Percentiles rank a stretch among this genome's conserved stretches.
Conservation (phyloP, 371 early-diverging fungal genomes). For the Apophysomyces elegans region DNA sequence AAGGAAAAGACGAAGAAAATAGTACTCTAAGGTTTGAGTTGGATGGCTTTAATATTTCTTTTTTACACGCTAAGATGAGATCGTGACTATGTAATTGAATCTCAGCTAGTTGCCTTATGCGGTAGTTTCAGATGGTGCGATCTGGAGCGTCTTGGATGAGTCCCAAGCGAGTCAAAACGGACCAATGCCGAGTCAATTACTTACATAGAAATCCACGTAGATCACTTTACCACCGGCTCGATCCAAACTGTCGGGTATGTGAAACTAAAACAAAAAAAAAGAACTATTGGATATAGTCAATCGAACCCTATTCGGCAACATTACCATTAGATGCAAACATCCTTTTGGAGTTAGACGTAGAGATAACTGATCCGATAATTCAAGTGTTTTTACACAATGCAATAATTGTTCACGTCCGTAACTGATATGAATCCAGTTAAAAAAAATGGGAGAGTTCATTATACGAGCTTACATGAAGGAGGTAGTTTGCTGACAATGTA, state of each 20-base stretch:
- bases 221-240: neutral
- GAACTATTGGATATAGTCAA: neutral
- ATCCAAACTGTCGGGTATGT: neutral
- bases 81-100: constrained; percentile 6
- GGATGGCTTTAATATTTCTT: constrained; percentile 1
- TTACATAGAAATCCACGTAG: constrained; percentile 4
- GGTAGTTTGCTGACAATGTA: constrained; percentile 27
- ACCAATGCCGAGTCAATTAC: neutral
- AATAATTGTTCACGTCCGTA: constrained; percentile 39
- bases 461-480: constrained; percentile 30
- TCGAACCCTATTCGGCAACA: neutral
- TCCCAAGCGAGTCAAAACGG: neutral
- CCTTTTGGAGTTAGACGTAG: constrained; percentile 37
- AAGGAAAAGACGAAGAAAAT: constrained; percentile 2
- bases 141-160: neutral
- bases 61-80: constrained; percentile 9
- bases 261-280: neutral
- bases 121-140: constrained; percentile 11
- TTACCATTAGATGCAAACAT: constrained; percentile 38
- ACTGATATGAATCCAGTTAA: constrained; percentile 19
- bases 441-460: neutral
- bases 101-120: constrained; percentile 8
- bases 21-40: neutral
- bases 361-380: constrained; percentile 39
- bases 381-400: constrained; percentile 38